Conservation (phyloP, 1,284 basidiomycete species). For the Pseudozyma pruni region DNA sequence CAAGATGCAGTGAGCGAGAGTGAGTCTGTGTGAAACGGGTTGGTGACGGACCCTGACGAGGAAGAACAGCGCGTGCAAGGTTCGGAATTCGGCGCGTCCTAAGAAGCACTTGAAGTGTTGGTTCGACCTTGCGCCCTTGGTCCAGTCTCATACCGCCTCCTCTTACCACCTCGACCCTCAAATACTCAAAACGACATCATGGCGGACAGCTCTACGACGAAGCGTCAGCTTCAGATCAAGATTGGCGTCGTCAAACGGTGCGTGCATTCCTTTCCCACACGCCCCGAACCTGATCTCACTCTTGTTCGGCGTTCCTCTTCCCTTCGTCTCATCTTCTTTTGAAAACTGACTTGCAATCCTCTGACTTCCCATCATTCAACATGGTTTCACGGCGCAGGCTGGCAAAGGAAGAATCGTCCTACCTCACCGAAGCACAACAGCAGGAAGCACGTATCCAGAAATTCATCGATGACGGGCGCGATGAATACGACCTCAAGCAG, state of each 20-base stretch:
- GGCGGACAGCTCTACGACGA: conserved; percentile 24
- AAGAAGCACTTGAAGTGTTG: neutral
- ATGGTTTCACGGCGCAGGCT: conserved; percentile 16
- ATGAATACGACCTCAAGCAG: conserved; percentile 58
- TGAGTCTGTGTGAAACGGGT: too few species aligned
- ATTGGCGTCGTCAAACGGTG: conserved; percentile 58
- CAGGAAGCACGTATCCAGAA: conserved; percentile 36
- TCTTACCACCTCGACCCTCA: neutral
- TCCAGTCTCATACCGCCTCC: too few species aligned
- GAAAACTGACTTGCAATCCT: too few species aligned
- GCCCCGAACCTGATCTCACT: neutral
- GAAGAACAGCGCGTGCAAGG: too few species aligned
- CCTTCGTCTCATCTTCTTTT: too few species aligned
- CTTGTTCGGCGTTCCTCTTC: neutral
- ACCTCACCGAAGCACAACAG: conserved; percentile 43
- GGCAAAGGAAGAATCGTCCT: conserved; percentile 55
- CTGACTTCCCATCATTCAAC: too few species aligned
- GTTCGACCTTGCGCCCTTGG: too few species aligned
- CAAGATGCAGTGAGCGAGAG: too few species aligned
- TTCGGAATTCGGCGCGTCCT: conserved; percentile 16
- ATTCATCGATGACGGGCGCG: conserved; percentile 41
- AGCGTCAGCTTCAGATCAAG: conserved; percentile 58
- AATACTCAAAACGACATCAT: neutral
- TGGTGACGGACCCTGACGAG: too few species aligned
- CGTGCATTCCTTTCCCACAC: neutral